phyloP scores from a whole-genome alignment of 108 stramenopile genomes.

The Fistulifera solaris region DNA sequence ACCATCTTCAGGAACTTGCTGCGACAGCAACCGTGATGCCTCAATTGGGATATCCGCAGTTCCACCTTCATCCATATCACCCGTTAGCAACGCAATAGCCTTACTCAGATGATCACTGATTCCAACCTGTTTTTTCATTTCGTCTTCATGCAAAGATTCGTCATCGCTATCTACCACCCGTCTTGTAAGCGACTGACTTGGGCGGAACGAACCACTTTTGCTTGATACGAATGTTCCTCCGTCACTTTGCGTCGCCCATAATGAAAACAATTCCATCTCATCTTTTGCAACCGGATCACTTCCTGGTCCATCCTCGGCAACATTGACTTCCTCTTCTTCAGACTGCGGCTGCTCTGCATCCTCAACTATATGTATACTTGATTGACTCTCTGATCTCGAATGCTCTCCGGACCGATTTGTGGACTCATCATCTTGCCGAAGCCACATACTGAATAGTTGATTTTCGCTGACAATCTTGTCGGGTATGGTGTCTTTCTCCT shows the following conservation, averaged over 20 bases:
- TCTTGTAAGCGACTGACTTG: neutral
- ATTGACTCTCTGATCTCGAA: conserved; percentile 2
- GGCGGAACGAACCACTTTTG: conserved; percentile 2
- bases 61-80: conserved; percentile 9
- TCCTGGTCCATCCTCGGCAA: neutral
- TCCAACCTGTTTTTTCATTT: conserved; percentile 74
- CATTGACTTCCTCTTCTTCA: neutral
- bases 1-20: neutral
- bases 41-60: conserved; percentile 20
- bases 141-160: conserved; percentile 68
- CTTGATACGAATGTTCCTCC: neutral
- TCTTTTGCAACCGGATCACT: neutral
- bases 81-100: conserved; percentile 64
- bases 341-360: neutral
- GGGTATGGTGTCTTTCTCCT: too few species aligned
- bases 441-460: conserved; percentile 6
- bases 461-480: conserved; percentile 1
- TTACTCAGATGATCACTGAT: conserved; percentile 75
- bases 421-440: conserved; percentile 6
- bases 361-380: too few species aligned
- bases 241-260: conserved; percentile 40
- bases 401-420: neutral
- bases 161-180: conserved; percentile 34
- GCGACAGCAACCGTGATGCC: conserved; percentile 4
- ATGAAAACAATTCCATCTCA: conserved; percentile 49